A percentile compares a stretch with the other conserved stretches of the same genome.
phyloP scores from a whole-genome alignment of 1,284 basidiomycete genomes.

The Malassezia pachydermatis region DNA sequence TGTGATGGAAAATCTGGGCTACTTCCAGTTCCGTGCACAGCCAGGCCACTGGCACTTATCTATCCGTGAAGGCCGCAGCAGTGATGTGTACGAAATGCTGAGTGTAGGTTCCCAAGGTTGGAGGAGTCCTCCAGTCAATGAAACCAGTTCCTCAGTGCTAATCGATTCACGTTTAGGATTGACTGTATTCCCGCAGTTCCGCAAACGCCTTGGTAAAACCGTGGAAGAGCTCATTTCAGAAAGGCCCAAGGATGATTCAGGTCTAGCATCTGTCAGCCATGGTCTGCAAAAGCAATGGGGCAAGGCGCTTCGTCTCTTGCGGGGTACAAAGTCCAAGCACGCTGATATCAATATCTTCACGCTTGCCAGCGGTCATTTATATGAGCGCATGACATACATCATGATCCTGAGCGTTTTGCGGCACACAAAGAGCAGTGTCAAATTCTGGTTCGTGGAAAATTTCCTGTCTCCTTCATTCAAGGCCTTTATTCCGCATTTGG shows the following conservation, averaged over 20 bases:
- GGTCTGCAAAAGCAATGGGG: neutral
- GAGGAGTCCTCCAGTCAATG: slow-evolving; percentile 59
- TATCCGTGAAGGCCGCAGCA: slow-evolving; percentile 70
- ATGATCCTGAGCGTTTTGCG: slow-evolving; percentile 84
- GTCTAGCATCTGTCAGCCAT: neutral
- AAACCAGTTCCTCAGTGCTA: slow-evolving; percentile 48
- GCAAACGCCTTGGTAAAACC: slow-evolving; percentile 66
- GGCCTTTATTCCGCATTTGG: slow-evolving; percentile 86
- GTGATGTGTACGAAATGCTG: slow-evolving; percentile 68
- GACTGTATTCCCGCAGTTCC: slow-evolving; percentile 73
- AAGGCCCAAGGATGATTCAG: too few species aligned
- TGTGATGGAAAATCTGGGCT: slow-evolving; percentile 88
- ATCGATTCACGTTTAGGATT: slow-evolving; percentile 77
- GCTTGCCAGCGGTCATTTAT: slow-evolving; percentile 86
- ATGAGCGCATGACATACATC: slow-evolving; percentile 94
- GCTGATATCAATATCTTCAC: slow-evolving; percentile 94
- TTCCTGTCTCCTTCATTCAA: slow-evolving; percentile 96
- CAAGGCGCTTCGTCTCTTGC: neutral
- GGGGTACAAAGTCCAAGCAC: slow-evolving; percentile 11
- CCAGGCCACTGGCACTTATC: slow-evolving; percentile 76
- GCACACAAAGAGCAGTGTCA: slow-evolving; percentile 83
- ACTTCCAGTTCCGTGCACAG: slow-evolving; percentile 85
- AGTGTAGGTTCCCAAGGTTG: slow-evolving; percentile 65
- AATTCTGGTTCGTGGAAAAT: slow-evolving; percentile 99
- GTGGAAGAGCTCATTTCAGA: slow-evolving; percentile 67